Conservation (phyloP, 2,329 filamentous ascomycete genomes). For the Ceratocystis albifundus region DNA sequence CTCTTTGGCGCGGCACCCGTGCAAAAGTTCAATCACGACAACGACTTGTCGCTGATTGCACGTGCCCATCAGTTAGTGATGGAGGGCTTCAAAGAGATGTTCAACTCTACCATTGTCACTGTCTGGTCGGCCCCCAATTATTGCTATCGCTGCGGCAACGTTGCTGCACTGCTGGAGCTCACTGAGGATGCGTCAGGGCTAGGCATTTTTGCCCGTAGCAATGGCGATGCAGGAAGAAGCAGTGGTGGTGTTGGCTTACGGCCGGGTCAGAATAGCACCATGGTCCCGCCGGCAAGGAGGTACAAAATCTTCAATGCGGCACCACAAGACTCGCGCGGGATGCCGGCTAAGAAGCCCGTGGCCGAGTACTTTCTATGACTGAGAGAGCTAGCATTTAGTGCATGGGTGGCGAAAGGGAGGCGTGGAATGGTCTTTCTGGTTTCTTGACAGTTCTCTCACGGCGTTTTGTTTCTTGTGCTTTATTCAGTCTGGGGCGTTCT, state of each 20-base stretch:
- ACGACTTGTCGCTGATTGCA: conserved; percentile 83
- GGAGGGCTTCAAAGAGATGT: conserved; percentile 99
- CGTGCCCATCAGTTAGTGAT: conserved; percentile 95
- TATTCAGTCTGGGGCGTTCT: background rate
- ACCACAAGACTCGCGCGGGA: conserved; percentile 87
- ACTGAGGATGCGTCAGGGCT: conserved; percentile 73
- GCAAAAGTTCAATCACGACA: conserved; percentile 87
- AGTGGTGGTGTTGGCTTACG: conserved; percentile 31
- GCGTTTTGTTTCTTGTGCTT: conserved; percentile 1
- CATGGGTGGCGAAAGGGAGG: background rate
- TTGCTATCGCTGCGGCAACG: conserved; percentile 91
- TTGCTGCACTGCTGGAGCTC: conserved; percentile 86
- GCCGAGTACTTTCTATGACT: conserved; percentile 81
- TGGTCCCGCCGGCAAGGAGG: conserved; percentile 61
- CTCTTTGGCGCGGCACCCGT: conserved; percentile 93
- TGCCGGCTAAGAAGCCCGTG: conserved; percentile 98
- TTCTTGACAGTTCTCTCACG: background rate
- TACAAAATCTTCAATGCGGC: conserved; percentile 96
- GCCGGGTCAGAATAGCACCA: conserved; percentile 36
- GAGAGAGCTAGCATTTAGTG: background rate
- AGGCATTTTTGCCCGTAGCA: conserved; percentile 56
- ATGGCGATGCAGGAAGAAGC: conserved; percentile 55
- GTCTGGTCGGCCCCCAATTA: conserved; percentile 99
- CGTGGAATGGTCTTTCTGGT: background rate
- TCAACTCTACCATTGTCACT: conserved; percentile 86